Percentiles rank a stretch among this genome's conserved stretches.
Conservation (phyloP, 306 rosid genomes). For the Mucuna pruriens region DNA sequence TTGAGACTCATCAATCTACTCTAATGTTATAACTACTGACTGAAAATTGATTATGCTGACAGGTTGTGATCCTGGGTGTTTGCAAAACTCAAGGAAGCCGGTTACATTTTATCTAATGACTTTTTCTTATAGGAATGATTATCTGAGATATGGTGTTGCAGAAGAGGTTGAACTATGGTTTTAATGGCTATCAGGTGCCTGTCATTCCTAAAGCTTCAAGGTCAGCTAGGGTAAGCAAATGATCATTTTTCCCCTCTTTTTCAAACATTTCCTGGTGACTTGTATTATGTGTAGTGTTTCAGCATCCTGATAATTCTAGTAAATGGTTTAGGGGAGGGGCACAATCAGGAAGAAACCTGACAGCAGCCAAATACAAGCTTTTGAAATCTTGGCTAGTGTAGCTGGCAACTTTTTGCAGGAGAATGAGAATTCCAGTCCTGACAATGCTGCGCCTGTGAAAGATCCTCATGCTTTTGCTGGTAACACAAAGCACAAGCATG, state of each 20-base stretch:
- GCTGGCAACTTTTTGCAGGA: conserved; percentile 65
- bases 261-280: not conserved
- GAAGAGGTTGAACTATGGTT: conserved; percentile 62
- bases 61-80: conserved; percentile 46
- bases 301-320: conserved; percentile 33
- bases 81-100: conserved; percentile 36
- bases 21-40: not conserved
- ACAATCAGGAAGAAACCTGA: conserved; percentile 56
- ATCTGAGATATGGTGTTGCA: conserved; percentile 59
- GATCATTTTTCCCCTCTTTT: not conserved
- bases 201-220: conserved; percentile 71
- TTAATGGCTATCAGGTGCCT: conserved; percentile 65
- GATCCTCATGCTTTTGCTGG: conserved; percentile 19
- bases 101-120: conserved; percentile 51
- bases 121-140: conserved; percentile 51
- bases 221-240: conserved; percentile 64
- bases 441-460: conserved; percentile 37
- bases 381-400: conserved; percentile 76
- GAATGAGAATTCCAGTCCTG: conserved; percentile 41
- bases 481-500: conserved; percentile 36
- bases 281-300: conserved; percentile 24
- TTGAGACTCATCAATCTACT: not conserved
- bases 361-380: conserved; percentile 56
- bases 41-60: conserved; percentile 38
- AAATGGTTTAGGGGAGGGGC: conserved; percentile 66